Evolutionary conservation across 2,329 filamentous ascomycete species (phyloP), one percentile per base, ranked within the genome.

Genomic region (Pseudogymnoascus sp.): DNA sequence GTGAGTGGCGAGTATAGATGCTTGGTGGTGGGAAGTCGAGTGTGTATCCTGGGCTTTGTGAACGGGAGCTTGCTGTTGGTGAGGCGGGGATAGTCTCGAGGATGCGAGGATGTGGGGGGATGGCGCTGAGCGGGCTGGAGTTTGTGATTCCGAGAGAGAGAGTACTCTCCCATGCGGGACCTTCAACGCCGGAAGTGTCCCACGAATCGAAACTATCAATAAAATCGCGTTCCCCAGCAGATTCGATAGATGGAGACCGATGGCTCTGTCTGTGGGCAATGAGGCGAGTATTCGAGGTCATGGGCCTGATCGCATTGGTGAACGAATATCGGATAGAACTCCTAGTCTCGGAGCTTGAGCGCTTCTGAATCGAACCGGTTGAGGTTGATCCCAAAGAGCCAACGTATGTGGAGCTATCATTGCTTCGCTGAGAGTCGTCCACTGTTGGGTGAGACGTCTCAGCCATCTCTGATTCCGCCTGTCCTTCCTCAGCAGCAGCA

Each of bases 41-140:
- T 1, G 84, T 78, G 21, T 76, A 81, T 4, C 83, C 84, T 1
- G 88, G 87, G 56, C 86, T 89, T 9, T 84, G 80, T 62, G 86
- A 86, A 64, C 87, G 56, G 3, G 56, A 79, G 72, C 87, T 90
- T 5, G 80, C 82, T 8, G 85, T 78, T 4, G 85, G 85, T 68
- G 84, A 87, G 21, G 83, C 85, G 0, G 85, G 88, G 62, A 92
- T 92, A 0, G 89, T 87, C 71, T 91, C 88, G 5, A 93, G 79
- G 61, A 82, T 82, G 31, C 80, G 80, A 36, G 76, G 72, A 62
- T 78, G 76, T 11, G 78, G 70, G 64, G 68, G 3, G 65, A 68
- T 40, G 70, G 68, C 16, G 70, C 71, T 34, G 64, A 37, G 37
- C 23, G 56, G 37, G 6, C 56, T 49, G 77, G 77, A 12, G 77